These are phyloP conservation scores for Pisolithus thermaeus DNA, from an alignment of 1,284 basidiomycete genomes.

Conservation along the genomic window DNA sequence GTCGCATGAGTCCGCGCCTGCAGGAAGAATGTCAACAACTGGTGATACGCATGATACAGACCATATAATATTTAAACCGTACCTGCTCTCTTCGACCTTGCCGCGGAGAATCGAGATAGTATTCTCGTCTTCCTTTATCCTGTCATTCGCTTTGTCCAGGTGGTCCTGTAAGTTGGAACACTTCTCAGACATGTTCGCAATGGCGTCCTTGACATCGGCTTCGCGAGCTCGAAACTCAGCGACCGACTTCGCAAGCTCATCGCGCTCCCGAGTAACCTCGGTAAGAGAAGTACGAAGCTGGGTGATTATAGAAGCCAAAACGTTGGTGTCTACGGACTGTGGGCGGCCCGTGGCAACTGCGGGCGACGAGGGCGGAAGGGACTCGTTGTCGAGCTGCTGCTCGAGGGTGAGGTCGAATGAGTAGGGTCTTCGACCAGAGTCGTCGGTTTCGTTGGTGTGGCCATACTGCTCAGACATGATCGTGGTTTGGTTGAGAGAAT, in stretches of 20 bases:
- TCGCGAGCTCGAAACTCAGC: constrained; percentile 48
- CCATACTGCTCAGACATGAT: constrained; percentile 20
- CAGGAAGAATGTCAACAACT: background rate
- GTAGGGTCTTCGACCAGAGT: constrained; percentile 36
- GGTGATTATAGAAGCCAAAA: constrained; percentile 65
- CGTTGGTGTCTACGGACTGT: constrained; percentile 63
- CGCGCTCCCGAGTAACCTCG: constrained; percentile 61
- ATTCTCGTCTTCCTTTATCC: constrained; percentile 74
- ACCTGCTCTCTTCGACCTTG: constrained; percentile 91
- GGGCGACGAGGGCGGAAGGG: constrained; percentile 40
- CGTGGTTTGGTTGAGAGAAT: background rate
- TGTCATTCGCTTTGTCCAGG: constrained; percentile 51
- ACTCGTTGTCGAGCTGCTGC: constrained; percentile 64
- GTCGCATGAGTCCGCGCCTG: constrained; percentile 83
- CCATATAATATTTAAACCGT: constrained; percentile 15
- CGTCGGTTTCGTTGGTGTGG: constrained; percentile 1
- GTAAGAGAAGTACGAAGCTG: constrained; percentile 58
- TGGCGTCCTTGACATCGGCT: constrained; percentile 52
- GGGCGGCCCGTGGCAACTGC: constrained; percentile 29
- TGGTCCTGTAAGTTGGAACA: constrained; percentile 56
- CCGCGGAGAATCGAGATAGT: constrained; percentile 73
- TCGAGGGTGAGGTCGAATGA: constrained; percentile 76
- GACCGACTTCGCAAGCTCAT: constrained; percentile 50
- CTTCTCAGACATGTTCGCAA: constrained; percentile 60
- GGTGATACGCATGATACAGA: background rate